phyloP scores from a whole-genome alignment of 2,329 filamentous ascomycete genomes.

The Chaetomiaceae sp. region DNA sequence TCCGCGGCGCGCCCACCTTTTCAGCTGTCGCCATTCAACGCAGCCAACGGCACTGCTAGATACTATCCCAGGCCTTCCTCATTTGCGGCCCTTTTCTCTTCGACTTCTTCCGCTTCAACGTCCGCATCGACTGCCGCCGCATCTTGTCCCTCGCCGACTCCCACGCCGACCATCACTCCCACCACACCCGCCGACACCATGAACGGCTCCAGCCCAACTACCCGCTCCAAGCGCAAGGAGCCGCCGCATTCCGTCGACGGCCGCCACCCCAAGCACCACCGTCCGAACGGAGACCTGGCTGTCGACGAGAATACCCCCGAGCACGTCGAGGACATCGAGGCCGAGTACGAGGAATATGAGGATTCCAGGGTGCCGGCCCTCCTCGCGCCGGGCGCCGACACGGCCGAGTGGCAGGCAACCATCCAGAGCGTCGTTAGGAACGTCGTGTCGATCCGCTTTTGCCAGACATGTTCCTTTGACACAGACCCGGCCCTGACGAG shows the following conservation, averaged over 20 bases:
- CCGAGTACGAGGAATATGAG: conserved; percentile 38
- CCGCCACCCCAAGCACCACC: conserved; percentile 40
- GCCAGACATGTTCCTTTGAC: conserved; percentile 95
- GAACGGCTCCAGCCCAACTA: conserved; percentile 24
- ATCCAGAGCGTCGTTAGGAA: conserved; percentile 92
- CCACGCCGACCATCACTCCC: too few relatives aligned
- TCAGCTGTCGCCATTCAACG: too few relatives aligned
- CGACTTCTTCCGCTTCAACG: background rate
- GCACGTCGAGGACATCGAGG: conserved; percentile 38
- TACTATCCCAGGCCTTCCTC: background rate
- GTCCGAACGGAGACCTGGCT: conserved; percentile 44
- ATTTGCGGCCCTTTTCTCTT: background rate
- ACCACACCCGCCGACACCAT: conserved; percentile 20
- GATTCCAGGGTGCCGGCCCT: conserved; percentile 30
- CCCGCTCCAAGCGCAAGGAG: conserved; percentile 49
- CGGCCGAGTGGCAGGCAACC: conserved; percentile 74
- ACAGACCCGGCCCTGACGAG: conserved; percentile 92
- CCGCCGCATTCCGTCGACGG: conserved; percentile 39
- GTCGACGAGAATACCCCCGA: conserved; percentile 49
- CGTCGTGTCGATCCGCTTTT: conserved; percentile 98
- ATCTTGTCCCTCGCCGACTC: background rate
- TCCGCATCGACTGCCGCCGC: background rate
- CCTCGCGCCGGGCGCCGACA: conserved; percentile 27
- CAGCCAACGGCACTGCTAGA: background rate
- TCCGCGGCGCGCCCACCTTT: background rate